Evolutionary conservation across 129 eudicot genomes (phyloP), one percentile per base, ranked within the genome.

Genomic region (Chrysanthemum makinoi): DNA sequence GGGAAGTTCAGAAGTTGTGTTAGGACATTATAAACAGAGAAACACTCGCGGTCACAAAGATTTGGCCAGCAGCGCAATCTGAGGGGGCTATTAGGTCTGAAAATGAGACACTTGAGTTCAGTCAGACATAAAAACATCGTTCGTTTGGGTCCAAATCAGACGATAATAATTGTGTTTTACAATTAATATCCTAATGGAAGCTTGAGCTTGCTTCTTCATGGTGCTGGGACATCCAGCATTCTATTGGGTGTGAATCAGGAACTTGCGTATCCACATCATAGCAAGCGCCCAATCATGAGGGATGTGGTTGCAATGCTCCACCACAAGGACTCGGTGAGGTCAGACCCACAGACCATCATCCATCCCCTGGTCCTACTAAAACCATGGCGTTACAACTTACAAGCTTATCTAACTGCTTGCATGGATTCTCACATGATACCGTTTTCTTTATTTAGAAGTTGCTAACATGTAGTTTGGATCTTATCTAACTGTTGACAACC

Each of bases 121-220:
- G 90, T 90, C 68, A 72, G 99, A 60, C 99, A 95, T 78, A 82
- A 85, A 81, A 95, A 95, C 70, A 95, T 95, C 24, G 86, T 95
- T 4, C 87, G 97, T 9, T 83, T 95, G 97, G 96, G 97, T 20
- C 87, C 97, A 16, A 90, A 90, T 72, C 84, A 77, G 80, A 79
- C 81, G 26, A 2, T 95, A 56, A 95, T 90, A 57, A 84, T 95
- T 65, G 51, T 95, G 81, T 90, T 90, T 84, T 95, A 95, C 19
- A 89, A 95, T 54, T 95, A 95, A 69, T 85, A 83, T 66, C 91
- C 97, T 10, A 95, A 95, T 10, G 99, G 99, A 65, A 95, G 96
- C 75, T 76, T 95, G 84, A 95, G 99, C 48, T 90, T 96, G n/a
- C 88, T 95, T 72, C 91, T 95, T n/a, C 99, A 95, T 55, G 97